phyloP scores from a whole-genome alignment of 2,329 filamentous ascomycete genomes.

The Escovopsis sp. region DNA sequence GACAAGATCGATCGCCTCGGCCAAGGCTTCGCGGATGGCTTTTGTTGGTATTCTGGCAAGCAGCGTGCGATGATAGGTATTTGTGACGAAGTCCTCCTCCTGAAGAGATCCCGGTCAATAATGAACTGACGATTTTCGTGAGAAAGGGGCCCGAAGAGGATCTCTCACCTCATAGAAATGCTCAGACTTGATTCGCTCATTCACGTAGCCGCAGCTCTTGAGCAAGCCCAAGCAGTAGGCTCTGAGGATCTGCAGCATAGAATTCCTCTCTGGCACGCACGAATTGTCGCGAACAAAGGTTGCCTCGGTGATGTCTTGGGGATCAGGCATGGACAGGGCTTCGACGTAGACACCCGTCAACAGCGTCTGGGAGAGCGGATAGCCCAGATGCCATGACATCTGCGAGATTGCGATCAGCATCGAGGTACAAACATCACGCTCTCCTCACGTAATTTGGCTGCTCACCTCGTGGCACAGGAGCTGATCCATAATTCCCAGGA shows the following conservation, averaged over 20 bases:
- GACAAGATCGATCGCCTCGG: conserved; percentile 39
- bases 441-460: background rate
- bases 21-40: conserved; percentile 39
- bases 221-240: conserved; percentile 77
- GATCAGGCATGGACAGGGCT: conserved; percentile 57
- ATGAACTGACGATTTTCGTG: background rate
- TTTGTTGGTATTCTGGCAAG: conserved; percentile 47
- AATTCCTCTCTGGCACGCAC: conserved; percentile 19
- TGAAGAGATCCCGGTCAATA: conserved; percentile 18
- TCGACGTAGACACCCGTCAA: conserved; percentile 90
- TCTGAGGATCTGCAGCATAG: conserved; percentile 51
- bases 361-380: conserved; percentile 84
- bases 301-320: conserved; percentile 48
- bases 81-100: conserved; percentile 95
- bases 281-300: conserved; percentile 37
- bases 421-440: background rate
- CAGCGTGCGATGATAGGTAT: conserved; percentile 71
- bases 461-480: conserved; percentile 73
- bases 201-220: conserved; percentile 69
- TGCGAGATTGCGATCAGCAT: conserved; percentile 18
- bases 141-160: background rate
- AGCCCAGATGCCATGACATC: conserved; percentile 97
- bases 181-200: conserved; percentile 62
- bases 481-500: conserved; percentile 89
- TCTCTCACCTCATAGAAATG: conserved; percentile 72